Evolutionary conservation across 371 early-diverging fungal species (phyloP).

Genomic region (Actinomortierella ambigua): DNA sequence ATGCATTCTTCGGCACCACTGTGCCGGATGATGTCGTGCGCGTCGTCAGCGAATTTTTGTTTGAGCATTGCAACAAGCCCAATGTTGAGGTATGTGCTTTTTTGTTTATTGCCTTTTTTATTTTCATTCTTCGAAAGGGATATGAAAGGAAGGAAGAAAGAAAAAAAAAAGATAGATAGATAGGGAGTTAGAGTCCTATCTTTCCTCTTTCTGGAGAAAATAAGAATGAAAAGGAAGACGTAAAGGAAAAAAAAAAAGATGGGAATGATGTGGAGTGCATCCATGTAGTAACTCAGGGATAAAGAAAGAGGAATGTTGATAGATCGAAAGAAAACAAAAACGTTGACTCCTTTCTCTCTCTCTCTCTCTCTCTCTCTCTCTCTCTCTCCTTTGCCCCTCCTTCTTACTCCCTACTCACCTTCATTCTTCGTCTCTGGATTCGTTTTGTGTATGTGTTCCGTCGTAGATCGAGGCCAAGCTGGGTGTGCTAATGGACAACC

Average conservation of each 20-base stretch:
- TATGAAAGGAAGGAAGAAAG: too few relatives aligned
- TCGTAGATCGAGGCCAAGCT: conserved; percentile 84
- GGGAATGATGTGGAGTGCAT: too few relatives aligned
- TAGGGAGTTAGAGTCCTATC: too few relatives aligned
- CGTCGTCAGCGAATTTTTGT: conserved; percentile 66
- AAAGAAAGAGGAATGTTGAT: too few relatives aligned
- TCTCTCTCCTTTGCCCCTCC: not conserved
- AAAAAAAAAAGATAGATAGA: too few relatives aligned
- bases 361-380: not conserved
- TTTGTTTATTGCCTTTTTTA: too few relatives aligned
- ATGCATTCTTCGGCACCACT: conserved; percentile 51
- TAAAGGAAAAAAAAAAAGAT: not conserved
- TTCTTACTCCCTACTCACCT: not conserved
- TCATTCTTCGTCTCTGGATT: not conserved
- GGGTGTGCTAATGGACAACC: conserved; percentile 72
- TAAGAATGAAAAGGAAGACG: too few relatives aligned
- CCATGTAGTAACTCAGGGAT: too few relatives aligned
- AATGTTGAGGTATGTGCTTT: conserved; percentile 70
- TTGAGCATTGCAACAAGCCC: conserved; percentile 53
- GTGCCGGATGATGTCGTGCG: conserved; percentile 67
- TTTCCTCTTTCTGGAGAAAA: not conserved
- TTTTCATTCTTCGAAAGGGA: too few relatives aligned
- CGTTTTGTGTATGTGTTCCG: too few relatives aligned
- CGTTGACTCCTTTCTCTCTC: too few relatives aligned
- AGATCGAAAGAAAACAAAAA: too few relatives aligned